phyloP scores from a whole-genome alignment of 2,329 filamentous ascomycete species.

The Aspergillus aculeatus region DNA sequence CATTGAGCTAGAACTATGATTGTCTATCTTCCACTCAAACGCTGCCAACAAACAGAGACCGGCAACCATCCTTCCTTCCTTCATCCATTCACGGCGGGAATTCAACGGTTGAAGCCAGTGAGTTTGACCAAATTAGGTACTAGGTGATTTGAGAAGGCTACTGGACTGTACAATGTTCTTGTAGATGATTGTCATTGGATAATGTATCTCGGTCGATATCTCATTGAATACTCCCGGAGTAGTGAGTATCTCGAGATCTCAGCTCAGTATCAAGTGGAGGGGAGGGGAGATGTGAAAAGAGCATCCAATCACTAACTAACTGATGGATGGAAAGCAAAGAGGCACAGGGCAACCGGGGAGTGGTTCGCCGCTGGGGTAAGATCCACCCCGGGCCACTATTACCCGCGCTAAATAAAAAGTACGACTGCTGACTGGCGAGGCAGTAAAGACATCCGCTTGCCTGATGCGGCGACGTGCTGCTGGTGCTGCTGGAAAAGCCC shows the following conservation, averaged over 20 bases:
- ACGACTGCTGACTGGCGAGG: slow-evolving; percentile 22
- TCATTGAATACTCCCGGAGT: no score
- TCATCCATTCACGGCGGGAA: neutral
- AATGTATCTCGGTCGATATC: no score
- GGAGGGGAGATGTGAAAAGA: no score
- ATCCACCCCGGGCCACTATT: slow-evolving; percentile 1
- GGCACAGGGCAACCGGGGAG: slow-evolving; percentile 19
- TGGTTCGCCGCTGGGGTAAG: slow-evolving; percentile 20
- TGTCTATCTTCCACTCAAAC: neutral
- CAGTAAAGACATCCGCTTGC: slow-evolving; percentile 28
- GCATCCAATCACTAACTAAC: no score
- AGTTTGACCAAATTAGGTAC: no score
- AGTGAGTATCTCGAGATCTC: neutral
- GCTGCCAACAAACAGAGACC: neutral
- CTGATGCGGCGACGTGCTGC: slow-evolving; percentile 36
- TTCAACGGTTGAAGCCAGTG: no score
- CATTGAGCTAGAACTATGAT: neutral
- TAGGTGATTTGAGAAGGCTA: no score
- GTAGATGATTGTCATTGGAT: no score
- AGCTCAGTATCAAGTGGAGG: no score
- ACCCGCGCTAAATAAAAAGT: slow-evolving; percentile 18
- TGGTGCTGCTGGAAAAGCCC: slow-evolving; percentile 20
- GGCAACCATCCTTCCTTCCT: neutral
- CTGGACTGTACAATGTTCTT: no score
- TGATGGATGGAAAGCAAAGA: neutral